These are phyloP conservation scores for Infundibulicybe gibba DNA, from an alignment of 768 basidiomycete species.

Conservation along the genomic window DNA sequence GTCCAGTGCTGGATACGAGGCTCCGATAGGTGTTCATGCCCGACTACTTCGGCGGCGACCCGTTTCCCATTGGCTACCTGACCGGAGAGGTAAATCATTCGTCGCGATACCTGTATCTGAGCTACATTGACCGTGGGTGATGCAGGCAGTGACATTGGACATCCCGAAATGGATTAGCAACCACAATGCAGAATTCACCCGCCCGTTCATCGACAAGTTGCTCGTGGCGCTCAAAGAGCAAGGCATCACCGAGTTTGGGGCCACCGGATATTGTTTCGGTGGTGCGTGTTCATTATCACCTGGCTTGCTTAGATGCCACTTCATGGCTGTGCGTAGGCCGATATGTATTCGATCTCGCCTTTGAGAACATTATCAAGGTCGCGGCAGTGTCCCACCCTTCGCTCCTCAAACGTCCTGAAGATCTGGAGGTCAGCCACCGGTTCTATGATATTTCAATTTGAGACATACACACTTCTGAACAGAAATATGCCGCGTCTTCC, in stretches of 20 bases:
- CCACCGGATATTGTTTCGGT: slow-evolving; percentile 27
- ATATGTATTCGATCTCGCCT: slow-evolving; percentile 60
- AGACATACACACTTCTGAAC: not conserved
- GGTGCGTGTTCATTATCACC: slow-evolving; percentile 1
- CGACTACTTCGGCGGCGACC: slow-evolving; percentile 33
- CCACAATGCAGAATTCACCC: slow-evolving; percentile 17
- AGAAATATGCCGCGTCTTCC: slow-evolving; percentile 45
- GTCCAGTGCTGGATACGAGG: not conserved
- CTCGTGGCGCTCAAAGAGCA: slow-evolving; percentile 23
- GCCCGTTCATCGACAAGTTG: slow-evolving; percentile 23
- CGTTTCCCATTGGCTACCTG: slow-evolving; percentile 12
- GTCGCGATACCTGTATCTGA: not conserved
- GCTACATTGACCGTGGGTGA: not conserved
- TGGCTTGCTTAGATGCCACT: slow-evolving; percentile 20
- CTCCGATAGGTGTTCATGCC: slow-evolving; percentile 20
- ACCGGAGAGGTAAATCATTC: not conserved
- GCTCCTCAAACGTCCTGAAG: slow-evolving; percentile 50
- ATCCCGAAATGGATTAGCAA: slow-evolving; percentile 22
- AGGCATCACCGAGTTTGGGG: slow-evolving; percentile 26
- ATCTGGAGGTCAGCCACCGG: slow-evolving; percentile 48
- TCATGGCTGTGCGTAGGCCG: slow-evolving; percentile 26
- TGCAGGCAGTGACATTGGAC: slow-evolving; percentile 18
- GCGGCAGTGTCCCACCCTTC: slow-evolving; percentile 59
- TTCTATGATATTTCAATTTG: not conserved
- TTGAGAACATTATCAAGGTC: slow-evolving; percentile 47